Evolutionary conservation across 2,329 filamentous ascomycete genomes (phyloP), one percentile per base, ranked within the genome.

Genomic region (Exserohilum rostratum): DNA sequence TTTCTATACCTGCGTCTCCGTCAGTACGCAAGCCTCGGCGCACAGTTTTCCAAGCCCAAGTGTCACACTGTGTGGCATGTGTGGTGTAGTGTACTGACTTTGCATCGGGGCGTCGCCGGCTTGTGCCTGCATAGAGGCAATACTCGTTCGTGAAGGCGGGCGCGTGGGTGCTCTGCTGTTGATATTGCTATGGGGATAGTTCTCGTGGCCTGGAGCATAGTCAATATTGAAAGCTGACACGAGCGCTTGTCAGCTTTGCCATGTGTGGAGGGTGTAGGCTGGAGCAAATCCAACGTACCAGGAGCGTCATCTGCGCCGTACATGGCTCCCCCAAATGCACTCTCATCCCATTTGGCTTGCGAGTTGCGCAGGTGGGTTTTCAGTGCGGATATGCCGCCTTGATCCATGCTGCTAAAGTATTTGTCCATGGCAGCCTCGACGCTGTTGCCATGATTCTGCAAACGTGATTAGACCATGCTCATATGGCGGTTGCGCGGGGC

Each of bases 211-310:
- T 57, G 60, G 57, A 5, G 64, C 68, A 57, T 69, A 70, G 50
- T 74, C 72, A 55, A 74, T 74, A 58, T 63, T 67, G 58, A 75
- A 74, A 27, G 70, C 71, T 75, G 49, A 13, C 18, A n/a, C 31
- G 3, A 27, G 29, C 33, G 38, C 34, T 33, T 40, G 61, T 68
- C 52, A 70, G 68, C 56, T 20, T 46, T 46, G 47, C 53, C 53
- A 20, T 55, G 27, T 43, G 13, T 25, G 39, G 18, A 44, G 48
- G 17, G 29, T 25, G 10, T 53, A 35, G 22, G 46, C 31, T 20
- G 33, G 22, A 35, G 27, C 27, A 38, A 48, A 46, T 45, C 48
- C 37, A 66, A 67, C 67, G 43, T 72, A 73, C 69, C 67, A 37
- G 70, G 70, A 55, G 35, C 43, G 25, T 65, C 60, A 13, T 64